phyloP scores from a whole-genome alignment of 208 protist species.

The Endotrypanum monterogeii region DNA sequence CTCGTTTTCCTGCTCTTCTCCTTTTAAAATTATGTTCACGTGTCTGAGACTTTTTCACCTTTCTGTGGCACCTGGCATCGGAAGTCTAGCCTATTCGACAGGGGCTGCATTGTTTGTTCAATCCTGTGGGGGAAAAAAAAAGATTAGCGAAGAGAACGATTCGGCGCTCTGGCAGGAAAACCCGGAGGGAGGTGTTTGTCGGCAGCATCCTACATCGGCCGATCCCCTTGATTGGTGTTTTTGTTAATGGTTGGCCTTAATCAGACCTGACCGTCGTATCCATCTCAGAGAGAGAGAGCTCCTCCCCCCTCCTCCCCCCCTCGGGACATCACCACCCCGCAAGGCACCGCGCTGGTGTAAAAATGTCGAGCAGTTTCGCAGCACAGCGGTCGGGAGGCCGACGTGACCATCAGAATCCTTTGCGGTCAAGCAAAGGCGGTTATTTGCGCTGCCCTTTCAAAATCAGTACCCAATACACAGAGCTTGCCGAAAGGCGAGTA shows the following conservation, averaged over 20 bases:
- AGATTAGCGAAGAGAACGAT: neutral
- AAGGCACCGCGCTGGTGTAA: neutral
- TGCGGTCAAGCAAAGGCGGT: conserved; percentile 60
- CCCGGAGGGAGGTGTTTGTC: neutral
- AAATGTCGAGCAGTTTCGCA: conserved; percentile 24
- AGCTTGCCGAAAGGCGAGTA: conserved; percentile 51
- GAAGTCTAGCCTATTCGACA: neutral
- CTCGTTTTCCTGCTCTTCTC: neutral
- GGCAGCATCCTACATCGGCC: neutral
- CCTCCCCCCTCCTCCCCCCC: too few species aligned
- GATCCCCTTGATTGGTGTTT: neutral
- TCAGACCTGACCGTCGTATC: neutral
- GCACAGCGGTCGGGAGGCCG: conserved; percentile 22
- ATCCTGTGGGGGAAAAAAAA: too few species aligned
- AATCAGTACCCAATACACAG: conserved; percentile 47
- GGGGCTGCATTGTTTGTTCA: neutral
- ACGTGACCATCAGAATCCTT: conserved; percentile 35
- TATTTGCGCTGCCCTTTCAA: conserved; percentile 79
- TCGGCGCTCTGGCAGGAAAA: neutral
- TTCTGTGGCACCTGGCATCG: too few species aligned
- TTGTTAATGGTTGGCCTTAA: neutral
- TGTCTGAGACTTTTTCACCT: neutral
- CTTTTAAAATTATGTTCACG: neutral
- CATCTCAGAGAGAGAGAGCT: neutral
- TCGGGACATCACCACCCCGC: neutral